Percentiles rank a stretch among this genome's conserved stretches.
These are phyloP conservation scores for Ophiostoma quercus DNA, from an alignment of 2,329 filamentous ascomycete species.

Conservation along the genomic window DNA sequence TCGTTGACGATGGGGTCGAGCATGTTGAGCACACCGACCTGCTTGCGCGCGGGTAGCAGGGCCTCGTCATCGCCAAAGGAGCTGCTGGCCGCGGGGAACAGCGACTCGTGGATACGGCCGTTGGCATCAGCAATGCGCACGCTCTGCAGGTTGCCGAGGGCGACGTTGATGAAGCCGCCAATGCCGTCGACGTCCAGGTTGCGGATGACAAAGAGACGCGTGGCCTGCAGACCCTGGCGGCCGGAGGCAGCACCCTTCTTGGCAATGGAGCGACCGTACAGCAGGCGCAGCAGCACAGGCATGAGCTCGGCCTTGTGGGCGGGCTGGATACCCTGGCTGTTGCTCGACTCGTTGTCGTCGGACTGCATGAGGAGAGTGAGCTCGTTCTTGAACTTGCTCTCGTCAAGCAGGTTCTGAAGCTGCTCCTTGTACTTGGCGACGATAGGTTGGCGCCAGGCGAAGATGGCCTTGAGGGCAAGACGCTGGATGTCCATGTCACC, in stretches of 20 bases:
- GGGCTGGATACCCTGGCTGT: constrained; percentile 56
- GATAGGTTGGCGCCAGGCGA: constrained; percentile 80
- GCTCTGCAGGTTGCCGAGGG: constrained; percentile 63
- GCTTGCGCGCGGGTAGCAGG: constrained; percentile 64
- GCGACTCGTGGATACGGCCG: constrained; percentile 43
- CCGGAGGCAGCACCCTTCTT: constrained; percentile 72
- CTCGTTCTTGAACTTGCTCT: constrained; percentile 87
- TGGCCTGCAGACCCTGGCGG: constrained; percentile 73
- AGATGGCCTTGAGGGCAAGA: constrained; percentile 72
- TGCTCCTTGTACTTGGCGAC: constrained; percentile 79
- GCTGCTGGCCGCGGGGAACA: constrained; percentile 40
- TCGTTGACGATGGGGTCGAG: constrained; percentile 79
- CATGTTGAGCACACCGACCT: constrained; percentile 90
- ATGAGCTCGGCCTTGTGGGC: constrained; percentile 70
- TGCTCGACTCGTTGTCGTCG: constrained; percentile 24
- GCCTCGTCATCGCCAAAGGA: constrained; percentile 11
- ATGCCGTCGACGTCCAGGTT: constrained; percentile 70
- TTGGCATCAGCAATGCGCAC: constrained; percentile 51
- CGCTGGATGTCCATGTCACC: constrained; percentile 89
- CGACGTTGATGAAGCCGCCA: constrained; percentile 75
- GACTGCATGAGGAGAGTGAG: constrained; percentile 76
- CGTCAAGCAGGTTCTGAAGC: constrained; percentile 79
- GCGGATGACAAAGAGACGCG: constrained; percentile 73
- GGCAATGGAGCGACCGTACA: constrained; percentile 86
- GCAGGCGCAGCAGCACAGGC: constrained; percentile 76